Conservation (phyloP, 2,329 filamentous ascomycete species). For the Colletotrichum somersetense region DNA sequence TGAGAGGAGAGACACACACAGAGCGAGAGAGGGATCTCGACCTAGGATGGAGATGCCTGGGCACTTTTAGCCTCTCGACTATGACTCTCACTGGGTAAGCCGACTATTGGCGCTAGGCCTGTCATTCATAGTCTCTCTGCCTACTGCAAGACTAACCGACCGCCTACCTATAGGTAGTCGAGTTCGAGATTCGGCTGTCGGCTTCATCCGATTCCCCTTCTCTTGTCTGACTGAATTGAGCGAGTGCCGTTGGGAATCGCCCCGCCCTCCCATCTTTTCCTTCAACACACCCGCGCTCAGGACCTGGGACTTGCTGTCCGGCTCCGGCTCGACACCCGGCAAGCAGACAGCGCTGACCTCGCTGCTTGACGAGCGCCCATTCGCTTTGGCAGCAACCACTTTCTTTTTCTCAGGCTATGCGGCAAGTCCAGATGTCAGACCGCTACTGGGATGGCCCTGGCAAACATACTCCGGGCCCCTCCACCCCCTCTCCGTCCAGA, state of each 20-base stretch:
- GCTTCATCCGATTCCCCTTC: not conserved
- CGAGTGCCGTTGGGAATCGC: conserved; percentile 36
- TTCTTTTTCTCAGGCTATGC: not conserved
- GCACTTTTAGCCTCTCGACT: not conserved
- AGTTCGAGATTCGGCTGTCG: conserved; percentile 24
- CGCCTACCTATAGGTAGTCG: conserved; percentile 2
- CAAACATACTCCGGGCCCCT: conserved; percentile 4
- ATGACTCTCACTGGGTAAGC: not conserved
- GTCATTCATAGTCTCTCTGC: conserved; percentile 4
- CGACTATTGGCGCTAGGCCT: conserved; percentile 17
- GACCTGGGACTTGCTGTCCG: conserved; percentile 20
- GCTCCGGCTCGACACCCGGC: conserved; percentile 31
- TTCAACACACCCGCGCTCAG: not conserved
- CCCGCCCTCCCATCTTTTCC: conserved; percentile 44
- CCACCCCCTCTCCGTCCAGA: conserved; percentile 15
- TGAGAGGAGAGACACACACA: not conserved
- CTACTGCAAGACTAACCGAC: conserved; percentile 25
- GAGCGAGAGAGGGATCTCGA: not conserved
- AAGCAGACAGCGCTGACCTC: conserved; percentile 4
- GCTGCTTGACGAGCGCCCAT: not conserved
- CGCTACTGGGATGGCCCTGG: conserved; percentile 25
- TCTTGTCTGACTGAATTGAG: conserved; percentile 9
- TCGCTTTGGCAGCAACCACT: not conserved
- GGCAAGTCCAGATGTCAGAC: conserved; percentile 20
- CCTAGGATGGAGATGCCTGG: conserved; percentile 20